Evolutionary conservation across 2,329 filamentous ascomycete species (phyloP).

Genomic region (Scytalidium sp.): DNA sequence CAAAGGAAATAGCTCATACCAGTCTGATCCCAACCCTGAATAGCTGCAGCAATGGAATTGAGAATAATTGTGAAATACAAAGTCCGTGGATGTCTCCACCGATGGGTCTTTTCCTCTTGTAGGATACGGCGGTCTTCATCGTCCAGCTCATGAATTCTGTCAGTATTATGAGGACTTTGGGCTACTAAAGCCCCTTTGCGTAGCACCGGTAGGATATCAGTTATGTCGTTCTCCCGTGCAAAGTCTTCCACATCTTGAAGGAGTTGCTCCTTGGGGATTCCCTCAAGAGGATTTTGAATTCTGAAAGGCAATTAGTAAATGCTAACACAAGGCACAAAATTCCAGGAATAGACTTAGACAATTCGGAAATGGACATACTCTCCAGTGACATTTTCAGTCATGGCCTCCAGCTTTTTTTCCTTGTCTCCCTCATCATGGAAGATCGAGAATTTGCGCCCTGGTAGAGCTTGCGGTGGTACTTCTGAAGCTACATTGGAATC

Average conservation of each 20-base stretch:
- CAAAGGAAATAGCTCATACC: conserved; percentile 49
- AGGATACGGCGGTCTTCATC: conserved; percentile 32
- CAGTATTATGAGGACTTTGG: conserved; percentile 24
- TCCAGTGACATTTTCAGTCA: conserved; percentile 20
- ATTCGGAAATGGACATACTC: conserved; percentile 13
- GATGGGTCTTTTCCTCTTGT: conserved; percentile 57
- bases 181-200: conserved; percentile 36
- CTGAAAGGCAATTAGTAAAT: conserved; percentile 25
- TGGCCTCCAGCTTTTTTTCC: conserved; percentile 16
- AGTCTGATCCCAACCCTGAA: conserved; percentile 55
- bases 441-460: conserved; percentile 12
- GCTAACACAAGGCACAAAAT: no score
- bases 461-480: neutral
- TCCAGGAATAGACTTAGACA: neutral
- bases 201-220: conserved; percentile 24
- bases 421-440: conserved; percentile 12
- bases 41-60: conserved; percentile 66
- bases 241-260: conserved; percentile 56
- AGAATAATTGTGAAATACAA: conserved; percentile 65
- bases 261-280: conserved; percentile 47
- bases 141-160: conserved; percentile 21
- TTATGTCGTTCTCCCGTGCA: conserved; percentile 54
- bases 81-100: conserved; percentile 60
- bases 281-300: conserved; percentile 54
- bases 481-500: neutral